Evolutionary conservation across 2,329 filamentous ascomycete genomes (phyloP).

Genomic region (Colletotrichum phormii): DNA sequence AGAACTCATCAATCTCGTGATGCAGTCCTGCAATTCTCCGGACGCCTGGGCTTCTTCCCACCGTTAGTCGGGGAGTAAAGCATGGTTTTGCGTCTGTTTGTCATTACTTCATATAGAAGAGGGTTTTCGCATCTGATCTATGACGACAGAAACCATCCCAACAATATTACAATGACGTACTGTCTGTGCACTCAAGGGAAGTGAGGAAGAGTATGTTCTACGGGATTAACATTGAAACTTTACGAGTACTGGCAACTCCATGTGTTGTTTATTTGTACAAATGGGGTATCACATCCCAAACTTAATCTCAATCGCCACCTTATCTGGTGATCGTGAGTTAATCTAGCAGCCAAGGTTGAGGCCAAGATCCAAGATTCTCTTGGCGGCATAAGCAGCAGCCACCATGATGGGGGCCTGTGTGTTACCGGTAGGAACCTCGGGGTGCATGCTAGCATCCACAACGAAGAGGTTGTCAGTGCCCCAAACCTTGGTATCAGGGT

Average conservation of each 20-base stretch:
- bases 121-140: not conserved
- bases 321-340: not conserved
- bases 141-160: not conserved
- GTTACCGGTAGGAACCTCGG: slow-evolving; percentile 45
- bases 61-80: no score
- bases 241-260: not conserved
- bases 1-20: no score
- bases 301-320: not conserved
- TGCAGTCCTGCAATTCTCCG: no score
- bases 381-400: slow-evolving; percentile 29
- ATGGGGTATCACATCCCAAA: not conserved
- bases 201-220: no score
- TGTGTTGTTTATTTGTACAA: not conserved
- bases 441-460: slow-evolving; percentile 46
- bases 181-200: not conserved
- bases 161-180: not conserved
- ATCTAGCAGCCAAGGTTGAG: not conserved
- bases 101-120: no score
- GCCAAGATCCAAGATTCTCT: slow-evolving; percentile 24
- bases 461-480: slow-evolving; percentile 46
- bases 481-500: slow-evolving; percentile 46
- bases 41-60: no score
- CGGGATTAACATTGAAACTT: not conserved
- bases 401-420: slow-evolving; percentile 37
- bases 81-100: no score